phyloP scores from a whole-genome alignment of 345 rosid species.

The Erucastrum elatum region DNA sequence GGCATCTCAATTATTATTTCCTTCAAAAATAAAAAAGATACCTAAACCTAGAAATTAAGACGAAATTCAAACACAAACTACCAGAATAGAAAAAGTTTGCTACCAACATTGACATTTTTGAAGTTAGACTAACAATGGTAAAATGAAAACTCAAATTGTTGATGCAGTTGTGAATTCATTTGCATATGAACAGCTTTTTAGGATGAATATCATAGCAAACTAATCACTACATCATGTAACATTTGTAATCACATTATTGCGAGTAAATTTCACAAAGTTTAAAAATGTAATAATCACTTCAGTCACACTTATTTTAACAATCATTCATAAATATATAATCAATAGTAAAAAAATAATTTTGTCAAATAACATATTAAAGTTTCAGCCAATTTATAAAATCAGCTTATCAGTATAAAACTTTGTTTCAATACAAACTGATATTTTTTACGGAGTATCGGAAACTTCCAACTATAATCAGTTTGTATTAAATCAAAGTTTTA shows the following conservation, averaged over 20 bases:
- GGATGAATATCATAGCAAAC: neutral
- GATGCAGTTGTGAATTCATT: neutral
- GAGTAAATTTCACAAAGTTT: neutral
- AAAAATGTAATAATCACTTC: too few relatives aligned
- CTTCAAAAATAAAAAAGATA: neutral
- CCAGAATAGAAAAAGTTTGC: neutral
- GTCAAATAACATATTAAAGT: neutral
- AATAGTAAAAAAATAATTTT: too few relatives aligned
- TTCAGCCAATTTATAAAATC: neutral
- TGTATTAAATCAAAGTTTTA: conserved; percentile 13
- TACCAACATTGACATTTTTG: neutral
- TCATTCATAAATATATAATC: too few relatives aligned
- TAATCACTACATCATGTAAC: neutral
- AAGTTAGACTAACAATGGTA: too few relatives aligned
- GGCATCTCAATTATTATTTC: neutral
- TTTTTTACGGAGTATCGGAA: neutral
- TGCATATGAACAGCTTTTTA: neutral
- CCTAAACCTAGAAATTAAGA: neutral
- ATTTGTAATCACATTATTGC: neutral
- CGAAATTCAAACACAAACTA: neutral
- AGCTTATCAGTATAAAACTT: conserved; percentile 4
- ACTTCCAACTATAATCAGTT: neutral
- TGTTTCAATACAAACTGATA: neutral
- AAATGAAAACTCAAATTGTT: neutral
- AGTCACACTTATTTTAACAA: too few relatives aligned